A percentile compares a stretch with the other conserved stretches of the same genome.
phyloP scores from a whole-genome alignment of 345 rosid species.

The Lepidium didymum region DNA sequence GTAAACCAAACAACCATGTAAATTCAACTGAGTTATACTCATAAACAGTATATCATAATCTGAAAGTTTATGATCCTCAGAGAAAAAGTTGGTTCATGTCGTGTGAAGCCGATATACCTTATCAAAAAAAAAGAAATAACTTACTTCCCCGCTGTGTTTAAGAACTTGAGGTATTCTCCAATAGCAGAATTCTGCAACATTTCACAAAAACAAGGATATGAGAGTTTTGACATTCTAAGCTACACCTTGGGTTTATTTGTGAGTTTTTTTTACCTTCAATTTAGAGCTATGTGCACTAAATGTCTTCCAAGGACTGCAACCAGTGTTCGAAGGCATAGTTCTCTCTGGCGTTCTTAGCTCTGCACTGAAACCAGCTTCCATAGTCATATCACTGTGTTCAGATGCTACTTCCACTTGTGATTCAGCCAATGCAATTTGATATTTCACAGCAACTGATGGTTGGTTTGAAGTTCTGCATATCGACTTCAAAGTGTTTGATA shows the following conservation, averaged over 20 bases:
- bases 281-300: constrained; percentile 36
- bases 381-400: background rate
- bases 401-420: background rate
- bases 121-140: constrained; percentile 3
- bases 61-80: background rate
- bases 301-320: constrained; percentile 43
- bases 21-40: background rate
- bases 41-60: background rate
- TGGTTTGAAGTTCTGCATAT: constrained; percentile 31
- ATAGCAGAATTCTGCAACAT: constrained; percentile 48
- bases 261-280: constrained; percentile 40
- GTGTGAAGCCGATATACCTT: background rate
- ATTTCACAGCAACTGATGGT: constrained; percentile 20
- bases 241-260: background rate
- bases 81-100: background rate
- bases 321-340: constrained; percentile 14
- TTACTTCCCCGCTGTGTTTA: constrained; percentile 68
- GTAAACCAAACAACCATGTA: background rate
- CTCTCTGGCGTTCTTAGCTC: constrained; percentile 52
- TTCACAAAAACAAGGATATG: background rate
- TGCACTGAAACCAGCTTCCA: constrained; percentile 11
- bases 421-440: background rate
- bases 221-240: background rate
- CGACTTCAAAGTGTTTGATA: constrained; percentile 49
- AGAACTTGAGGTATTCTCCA: constrained; percentile 51